Percentiles rank a stretch among this genome's conserved stretches.
Conservation (phyloP, 1,139 yeast genomes). For the Hemisphaericaspora subhashii region DNA sequence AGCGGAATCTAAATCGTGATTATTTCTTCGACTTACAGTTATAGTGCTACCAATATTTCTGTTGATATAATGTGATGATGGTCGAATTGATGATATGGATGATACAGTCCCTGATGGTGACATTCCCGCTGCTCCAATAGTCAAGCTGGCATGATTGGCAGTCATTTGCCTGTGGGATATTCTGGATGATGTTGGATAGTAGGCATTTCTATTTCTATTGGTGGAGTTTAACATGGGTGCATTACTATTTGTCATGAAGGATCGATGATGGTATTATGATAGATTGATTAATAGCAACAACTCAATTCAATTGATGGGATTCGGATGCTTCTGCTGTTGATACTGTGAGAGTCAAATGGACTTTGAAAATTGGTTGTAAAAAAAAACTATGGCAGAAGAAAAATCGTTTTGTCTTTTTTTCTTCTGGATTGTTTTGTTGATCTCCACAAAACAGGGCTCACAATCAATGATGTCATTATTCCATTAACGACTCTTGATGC, state of each 20-base stretch:
- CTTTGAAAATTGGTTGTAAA: neutral
- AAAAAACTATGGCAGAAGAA: neutral
- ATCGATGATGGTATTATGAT: no score
- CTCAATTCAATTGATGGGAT: neutral
- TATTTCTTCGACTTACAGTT: constrained; percentile 14
- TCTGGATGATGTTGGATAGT: neutral
- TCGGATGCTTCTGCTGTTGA: no score
- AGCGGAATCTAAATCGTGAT: constrained; percentile 11
- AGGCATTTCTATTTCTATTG: neutral
- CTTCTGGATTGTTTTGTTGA: no score
- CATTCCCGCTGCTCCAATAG: constrained; percentile 19
- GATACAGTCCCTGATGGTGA: constrained; percentile 4
- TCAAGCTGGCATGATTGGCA: constrained; percentile 23
- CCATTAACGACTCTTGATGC: no score
- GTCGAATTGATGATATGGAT: constrained; percentile 2
- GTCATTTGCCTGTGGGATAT: constrained; percentile 17
- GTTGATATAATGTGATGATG: constrained; percentile 10
- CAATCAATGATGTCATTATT: no score
- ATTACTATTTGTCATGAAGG: neutral
- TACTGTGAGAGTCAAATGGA: no score
- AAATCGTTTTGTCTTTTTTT: no score
- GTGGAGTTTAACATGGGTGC: neutral
- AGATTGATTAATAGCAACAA: no score
- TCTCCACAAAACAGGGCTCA: no score
- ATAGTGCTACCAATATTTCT: constrained; percentile 15